Conservation (phyloP, 345 rosid genomes). For the Rubroshorea leprosula region DNA sequence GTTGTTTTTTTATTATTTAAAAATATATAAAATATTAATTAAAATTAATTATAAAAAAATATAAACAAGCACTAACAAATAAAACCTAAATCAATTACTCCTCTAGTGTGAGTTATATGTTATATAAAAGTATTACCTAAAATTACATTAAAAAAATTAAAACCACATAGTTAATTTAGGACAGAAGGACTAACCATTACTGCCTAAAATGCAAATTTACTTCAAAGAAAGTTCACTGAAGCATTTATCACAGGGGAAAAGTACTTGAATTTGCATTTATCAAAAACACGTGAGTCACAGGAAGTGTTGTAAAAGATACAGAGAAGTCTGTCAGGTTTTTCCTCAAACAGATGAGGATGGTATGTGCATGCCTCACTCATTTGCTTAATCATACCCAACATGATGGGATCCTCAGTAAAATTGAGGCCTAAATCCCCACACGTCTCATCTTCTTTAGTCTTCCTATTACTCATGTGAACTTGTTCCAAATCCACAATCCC, state of each 20-base stretch:
- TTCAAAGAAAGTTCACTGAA: neutral
- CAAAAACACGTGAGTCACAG: conserved; percentile 29
- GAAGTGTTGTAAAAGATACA: neutral
- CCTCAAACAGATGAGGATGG: neutral
- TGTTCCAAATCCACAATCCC: neutral
- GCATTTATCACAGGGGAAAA: neutral
- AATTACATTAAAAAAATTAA: too few relatives aligned
- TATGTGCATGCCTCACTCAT: neutral
- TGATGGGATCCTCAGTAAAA: neutral
- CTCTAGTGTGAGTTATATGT: too few relatives aligned
- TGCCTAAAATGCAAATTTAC: neutral
- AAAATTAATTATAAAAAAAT: too few relatives aligned
- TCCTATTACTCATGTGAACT: neutral
- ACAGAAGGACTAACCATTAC: neutral
- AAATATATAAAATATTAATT: neutral
- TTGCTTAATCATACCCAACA: neutral
- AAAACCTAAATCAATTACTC: too few relatives aligned
- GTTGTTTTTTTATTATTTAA: neutral
- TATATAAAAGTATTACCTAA: too few relatives aligned
- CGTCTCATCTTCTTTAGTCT: neutral
- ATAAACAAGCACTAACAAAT: too few relatives aligned
- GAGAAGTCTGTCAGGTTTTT: neutral
- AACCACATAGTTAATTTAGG: too few relatives aligned
- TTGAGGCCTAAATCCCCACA: neutral
- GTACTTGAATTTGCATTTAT: conserved; percentile 26